Conservation (phyloP, 306 rosid genomes). For the Prunus armeniaca region DNA sequence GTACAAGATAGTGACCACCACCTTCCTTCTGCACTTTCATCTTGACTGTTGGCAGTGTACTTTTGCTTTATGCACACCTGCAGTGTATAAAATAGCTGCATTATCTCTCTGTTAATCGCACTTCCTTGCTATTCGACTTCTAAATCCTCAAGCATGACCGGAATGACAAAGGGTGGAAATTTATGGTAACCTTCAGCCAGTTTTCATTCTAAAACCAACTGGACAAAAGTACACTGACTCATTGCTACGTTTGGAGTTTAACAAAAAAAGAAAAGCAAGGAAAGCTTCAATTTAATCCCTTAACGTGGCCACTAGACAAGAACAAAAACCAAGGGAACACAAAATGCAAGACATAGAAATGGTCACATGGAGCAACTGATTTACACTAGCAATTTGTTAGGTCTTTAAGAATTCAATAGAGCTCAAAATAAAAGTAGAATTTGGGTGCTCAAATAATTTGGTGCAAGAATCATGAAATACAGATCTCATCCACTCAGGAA, state of each 20-base stretch:
- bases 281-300: no score
- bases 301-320: background rate
- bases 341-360: background rate
- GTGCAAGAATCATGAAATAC: constrained; percentile 52
- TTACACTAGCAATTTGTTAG: constrained; percentile 52
- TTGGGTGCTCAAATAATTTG: constrained; percentile 52
- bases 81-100: constrained; percentile 7
- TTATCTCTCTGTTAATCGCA: background rate
- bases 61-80: constrained; percentile 55
- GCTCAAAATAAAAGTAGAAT: constrained; percentile 57
- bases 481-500: constrained; percentile 30
- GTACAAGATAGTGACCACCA: constrained; percentile 26
- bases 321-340: background rate
- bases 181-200: background rate
- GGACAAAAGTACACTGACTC: background rate
- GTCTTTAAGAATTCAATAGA: constrained; percentile 56
- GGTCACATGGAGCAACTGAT: constrained; percentile 64
- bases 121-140: no score
- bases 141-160: background rate
- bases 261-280: background rate
- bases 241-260: background rate
- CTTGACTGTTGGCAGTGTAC: constrained; percentile 39
- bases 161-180: background rate
- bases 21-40: constrained; percentile 32
- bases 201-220: background rate